Evolutionary conservation across 441 rosid genomes (phyloP).

Genomic region (Breynia disticha): DNA sequence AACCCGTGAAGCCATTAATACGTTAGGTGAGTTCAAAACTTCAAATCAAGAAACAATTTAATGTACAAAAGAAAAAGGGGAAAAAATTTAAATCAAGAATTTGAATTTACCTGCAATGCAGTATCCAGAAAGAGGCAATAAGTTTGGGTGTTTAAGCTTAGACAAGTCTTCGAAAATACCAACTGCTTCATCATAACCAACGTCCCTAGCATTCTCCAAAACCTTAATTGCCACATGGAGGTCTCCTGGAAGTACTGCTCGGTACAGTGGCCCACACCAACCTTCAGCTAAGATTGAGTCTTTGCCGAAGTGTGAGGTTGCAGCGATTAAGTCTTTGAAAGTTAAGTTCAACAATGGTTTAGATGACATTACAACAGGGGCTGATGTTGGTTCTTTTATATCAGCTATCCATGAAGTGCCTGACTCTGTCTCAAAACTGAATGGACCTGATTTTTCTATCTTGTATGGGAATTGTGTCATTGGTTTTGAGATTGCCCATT

Average conservation of each 20-base stretch:
- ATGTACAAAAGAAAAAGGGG: background rate
- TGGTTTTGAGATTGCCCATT: constrained; percentile 85
- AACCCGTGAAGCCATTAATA: constrained; percentile 32
- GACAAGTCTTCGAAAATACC: constrained; percentile 48
- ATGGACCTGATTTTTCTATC: constrained; percentile 82
- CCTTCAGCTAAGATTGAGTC: constrained; percentile 79
- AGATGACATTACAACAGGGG: constrained; percentile 62
- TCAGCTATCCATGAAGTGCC: constrained; percentile 89
- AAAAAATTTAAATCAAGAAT: too few relatives aligned
- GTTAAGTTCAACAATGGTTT: constrained; percentile 84
- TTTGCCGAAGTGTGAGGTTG: constrained; percentile 81
- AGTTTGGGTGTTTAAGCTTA: constrained; percentile 74
- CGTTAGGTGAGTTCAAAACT: constrained; percentile 6
- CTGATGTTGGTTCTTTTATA: constrained; percentile 71
- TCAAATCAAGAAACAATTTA: background rate
- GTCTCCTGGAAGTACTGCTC: constrained; percentile 77
- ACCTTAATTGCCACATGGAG: constrained; percentile 89
- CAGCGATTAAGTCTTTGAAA: constrained; percentile 80
- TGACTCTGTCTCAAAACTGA: constrained; percentile 74
- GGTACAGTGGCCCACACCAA: constrained; percentile 65
- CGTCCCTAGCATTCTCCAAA: constrained; percentile 52
- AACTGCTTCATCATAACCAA: constrained; percentile 38
- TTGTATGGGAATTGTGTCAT: constrained; percentile 41
- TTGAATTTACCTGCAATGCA: constrained; percentile 70
- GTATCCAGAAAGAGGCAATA: constrained; percentile 69